Base-by-base conservation (phyloP, 2,329 filamentous ascomycete species). In the Pseudogymnoascus sp. region DNA sequence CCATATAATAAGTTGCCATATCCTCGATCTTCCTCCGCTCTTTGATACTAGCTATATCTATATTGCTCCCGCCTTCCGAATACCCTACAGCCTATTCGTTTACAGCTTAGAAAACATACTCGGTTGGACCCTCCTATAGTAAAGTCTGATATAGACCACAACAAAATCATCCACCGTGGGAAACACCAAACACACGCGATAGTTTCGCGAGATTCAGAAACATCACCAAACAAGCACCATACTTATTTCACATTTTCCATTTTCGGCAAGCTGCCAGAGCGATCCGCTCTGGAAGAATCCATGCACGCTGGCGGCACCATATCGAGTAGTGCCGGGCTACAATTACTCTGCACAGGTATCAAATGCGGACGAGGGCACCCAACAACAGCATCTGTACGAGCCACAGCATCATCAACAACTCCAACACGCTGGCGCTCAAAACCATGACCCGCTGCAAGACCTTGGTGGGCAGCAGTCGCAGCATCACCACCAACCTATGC, bases 261-360 rank as follows among this genome's bases (percentile, higher is more conserved):
- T 75, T 76, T 80, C 82, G 79, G 83, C 82, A 82, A 80, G 82
- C 85, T 85, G 86, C 84, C 84, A 86, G 86, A 83, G 86, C 85
- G 85, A 79, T 77, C 82, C 81, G 86, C 85, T 88, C 86, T 88
- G 86, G 86, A 85, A 84, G 84, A 82, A 84, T 84, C 84, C 82
- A 88, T 88, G 85, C 77, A 82, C 83, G 79, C 84, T 88, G 84
- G 85, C 85, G 81, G 82, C 84, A 81, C 85, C 86, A 77, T 90
- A 89, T 80, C 84, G 85, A 82, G 80, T 84, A 77, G 82, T 81
- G 72, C 74, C 78, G 75, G 84, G 86, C 79, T 88, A 88, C 81
- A 83, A 87, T 83, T 89, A 88, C 79, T 81, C 85, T 77, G 79
- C 84, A 74, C 86, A 87, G 78, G 83, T 81, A 72, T 80, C 81